Evolutionary conservation across 495 filamentous ascomycete species (phyloP), one percentile per base, ranked within the genome.

Genomic region (Thermothielavioides terrestris): DNA sequence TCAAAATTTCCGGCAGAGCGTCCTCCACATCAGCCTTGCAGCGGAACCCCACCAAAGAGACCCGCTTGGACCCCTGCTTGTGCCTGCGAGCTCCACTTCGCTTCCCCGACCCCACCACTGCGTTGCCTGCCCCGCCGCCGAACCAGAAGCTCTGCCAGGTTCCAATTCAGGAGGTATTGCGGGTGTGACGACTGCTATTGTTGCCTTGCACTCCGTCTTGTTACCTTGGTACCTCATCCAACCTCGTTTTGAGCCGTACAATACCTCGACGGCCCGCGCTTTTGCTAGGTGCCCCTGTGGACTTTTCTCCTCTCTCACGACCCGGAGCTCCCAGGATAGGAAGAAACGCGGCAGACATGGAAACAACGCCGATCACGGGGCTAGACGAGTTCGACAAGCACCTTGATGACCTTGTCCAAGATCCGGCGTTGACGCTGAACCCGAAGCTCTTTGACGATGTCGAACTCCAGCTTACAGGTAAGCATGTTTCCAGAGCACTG

Each of bases 381-480:
- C 55, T 77, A 30, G 68, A 75, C 15, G 74, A 76, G 36, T 61
- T 78, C 44, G 65, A 73, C 44, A 62, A 55, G 18, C 76, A 79
- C 54, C 59, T 79, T 18, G 69, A 74, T 39, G 56, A 71, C 14
- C 62, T 79, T n/a, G 46, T 69, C 36, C 48, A 48, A 25, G 66
- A 72, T 53, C 61, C 74, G 8, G 53, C 46, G 4, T 45, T 68
- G 4, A 49, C 61, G 0, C 61, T 74, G 21, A 66, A 68, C 53
- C 55, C 53, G 11, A 76, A 76, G 54, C 58, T 78, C 3, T 76
- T 78, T 35, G 76, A 79, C 49, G 66, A 77, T 52, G 68, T 79
- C 25, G 71, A 76, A 47, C 66, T 79, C 0, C 76, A 79, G 51
- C 65, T 79, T 15, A 76, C 68, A 43, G 72, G 73, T 68, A 62